Base-by-base conservation (phyloP, 495 filamentous ascomycete species). In the Schizothecium vesticola region DNA sequence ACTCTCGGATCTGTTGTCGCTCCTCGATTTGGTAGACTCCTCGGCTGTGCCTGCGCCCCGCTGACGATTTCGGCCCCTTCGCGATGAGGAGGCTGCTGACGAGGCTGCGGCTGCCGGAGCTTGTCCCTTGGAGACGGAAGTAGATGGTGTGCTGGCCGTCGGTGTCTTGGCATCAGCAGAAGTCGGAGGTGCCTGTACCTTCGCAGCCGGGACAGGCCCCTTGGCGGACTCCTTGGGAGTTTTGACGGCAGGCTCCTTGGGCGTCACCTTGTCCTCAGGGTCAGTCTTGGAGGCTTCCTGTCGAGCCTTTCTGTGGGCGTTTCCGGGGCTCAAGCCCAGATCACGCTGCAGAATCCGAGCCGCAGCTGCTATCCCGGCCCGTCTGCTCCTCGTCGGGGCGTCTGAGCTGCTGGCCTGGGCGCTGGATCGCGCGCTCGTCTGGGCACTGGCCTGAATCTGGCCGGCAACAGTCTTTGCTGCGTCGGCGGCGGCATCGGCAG, bases 321-420 rank as follows among this genome's bases (percentile, higher is more conserved):
- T 86, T 64, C 86, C 85, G 7, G 86, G 85, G 58, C 87, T 87
- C n/a, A 98, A 84, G 21, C 94, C 95, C 21, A 97, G 82, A 77
- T 98, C 95, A 19, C 94, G 88, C 72, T 97, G 93, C 24, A 98
- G 78, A 67, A 98, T 97, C 59, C 89, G 89, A 21, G 92, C 92
- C 6, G 92, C 93, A 25, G 86, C 89, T 29, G 88, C 86, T 43
- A 87, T 89, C 69, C 87, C 91, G 10, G 90, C 91, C 68, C 92
- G 86, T 51, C 84, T 77, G 64, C 79, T 82, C 80, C 82, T 80
- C 12, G 79, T 68, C 23, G 77, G 63, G 24, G 79, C 65, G 43
- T 81, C 78, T 66, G 75, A 33, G 31, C 73, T 31, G 56, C 57
- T 56, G 63, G 63, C 23, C 19, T 58, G 43, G 13, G 23, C 63